Percentiles rank a stretch among this genome's conserved stretches.
phyloP scores from a whole-genome alignment of 495 filamentous ascomycete species.

The Xylaria longipes region DNA sequence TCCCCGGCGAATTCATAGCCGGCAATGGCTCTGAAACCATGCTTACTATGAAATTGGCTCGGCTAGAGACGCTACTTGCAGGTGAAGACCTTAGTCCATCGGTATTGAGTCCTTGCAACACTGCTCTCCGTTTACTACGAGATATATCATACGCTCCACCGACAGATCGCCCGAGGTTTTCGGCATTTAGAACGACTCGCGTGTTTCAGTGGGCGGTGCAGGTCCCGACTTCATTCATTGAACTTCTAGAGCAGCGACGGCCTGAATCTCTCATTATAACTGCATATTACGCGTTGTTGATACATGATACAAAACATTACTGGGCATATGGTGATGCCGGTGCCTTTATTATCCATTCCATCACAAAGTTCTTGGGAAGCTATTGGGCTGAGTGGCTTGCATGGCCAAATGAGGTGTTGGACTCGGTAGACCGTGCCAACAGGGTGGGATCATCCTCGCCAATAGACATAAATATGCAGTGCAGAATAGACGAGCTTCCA shows the following conservation, averaged over 20 bases:
- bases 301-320: constrained; percentile 40
- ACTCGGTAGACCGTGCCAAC: neutral
- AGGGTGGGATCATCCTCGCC: neutral
- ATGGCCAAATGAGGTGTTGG: constrained; percentile 39
- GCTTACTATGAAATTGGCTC: neutral
- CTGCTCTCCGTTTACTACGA: neutral
- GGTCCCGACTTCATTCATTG: constrained; percentile 48
- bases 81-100: neutral
- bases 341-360: constrained; percentile 37
- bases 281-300: constrained; percentile 47
- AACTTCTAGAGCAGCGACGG: constrained; percentile 40
- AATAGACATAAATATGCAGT: constrained; percentile 6
- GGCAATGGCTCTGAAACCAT: neutral
- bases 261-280: constrained; percentile 53
- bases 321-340: constrained; percentile 51
- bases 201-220: constrained; percentile 40
- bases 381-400: constrained; percentile 46
- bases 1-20: neutral
- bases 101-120: neutral
- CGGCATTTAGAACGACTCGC: neutral
- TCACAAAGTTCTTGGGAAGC: constrained; percentile 40
- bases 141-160: neutral
- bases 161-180: neutral
- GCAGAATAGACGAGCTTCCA: neutral
- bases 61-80: neutral